Evolutionary conservation across 306 rosid species (phyloP), one percentile per base, ranked within the genome.

Genomic region (Vigna trinervia): DNA sequence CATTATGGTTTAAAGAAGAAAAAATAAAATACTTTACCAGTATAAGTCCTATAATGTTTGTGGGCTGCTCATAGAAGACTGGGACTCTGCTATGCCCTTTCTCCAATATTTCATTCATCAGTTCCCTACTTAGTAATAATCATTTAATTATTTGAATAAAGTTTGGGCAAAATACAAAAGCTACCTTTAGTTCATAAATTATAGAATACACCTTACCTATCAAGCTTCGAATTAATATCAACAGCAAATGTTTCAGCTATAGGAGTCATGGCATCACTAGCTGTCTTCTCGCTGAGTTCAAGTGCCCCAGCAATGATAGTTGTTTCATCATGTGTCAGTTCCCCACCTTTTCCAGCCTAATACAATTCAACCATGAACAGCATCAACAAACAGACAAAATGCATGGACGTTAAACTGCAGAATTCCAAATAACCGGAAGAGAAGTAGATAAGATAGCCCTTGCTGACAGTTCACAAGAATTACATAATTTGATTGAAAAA

Each of bases 311-410:
- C 97, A 86, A 95, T 95, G 78, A 94, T 94, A 2, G 96, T 94
- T 58, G 98, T 94, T 85, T 94, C 98, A 85, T 94, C 98, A 84
- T 91, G 98, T 10, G 98, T 94, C 84, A 94, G 86, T 57, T 94
- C 98, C 71, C 98, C 98, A 12, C 98, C 97, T 86, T 94, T 94
- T 77, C 98, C 98, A 80, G 98, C 98, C 98, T 94, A 74, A 68
- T 78, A 69, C 81, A 85, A 59, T 77, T 59, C 80, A 86, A 85
- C 3, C 50, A 74, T 61, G 82, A 61, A 63, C 50, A 67, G 28
- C 2, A 75, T 48, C 76, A 39, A 60, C 43, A 65, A 80, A 73
- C 23, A 73, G 12, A 32, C 30, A 36, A 60, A 41, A 51, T 60
- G 66, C 76, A 54, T 81, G 78, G 73, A 36, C 57, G 20, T 58